phyloP scores from a whole-genome alignment of 129 eudicot species.

The Pittosporum tobira region DNA sequence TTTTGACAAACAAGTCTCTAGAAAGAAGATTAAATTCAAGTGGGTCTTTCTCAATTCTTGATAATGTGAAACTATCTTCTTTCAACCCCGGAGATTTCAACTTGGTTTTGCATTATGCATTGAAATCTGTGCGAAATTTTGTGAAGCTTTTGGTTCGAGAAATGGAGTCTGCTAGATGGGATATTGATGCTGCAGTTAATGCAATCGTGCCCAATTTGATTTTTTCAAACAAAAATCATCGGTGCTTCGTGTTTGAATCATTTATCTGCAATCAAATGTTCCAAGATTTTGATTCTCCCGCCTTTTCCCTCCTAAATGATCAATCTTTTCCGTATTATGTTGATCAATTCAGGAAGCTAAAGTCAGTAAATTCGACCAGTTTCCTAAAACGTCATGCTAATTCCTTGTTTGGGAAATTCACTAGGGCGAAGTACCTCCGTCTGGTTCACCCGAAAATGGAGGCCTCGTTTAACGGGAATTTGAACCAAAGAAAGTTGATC shows the following conservation, averaged over 20 bases:
- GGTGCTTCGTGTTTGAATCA: slow-evolving; percentile 65
- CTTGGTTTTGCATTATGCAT: slow-evolving; percentile 38
- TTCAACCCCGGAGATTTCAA: slow-evolving; percentile 38
- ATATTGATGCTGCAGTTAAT: slow-evolving; percentile 51
- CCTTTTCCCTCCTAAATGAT: slow-evolving; percentile 19
- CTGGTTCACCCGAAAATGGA: slow-evolving; percentile 94
- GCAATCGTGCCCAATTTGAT: slow-evolving; percentile 38
- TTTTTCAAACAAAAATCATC: slow-evolving; percentile 39
- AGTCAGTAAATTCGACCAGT: slow-evolving; percentile 23
- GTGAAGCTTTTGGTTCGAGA: slow-evolving; percentile 70
- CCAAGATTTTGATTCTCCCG: slow-evolving; percentile 34
- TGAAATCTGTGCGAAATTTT: slow-evolving; percentile 49
- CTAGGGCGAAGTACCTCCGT: slow-evolving; percentile 61
- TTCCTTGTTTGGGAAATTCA: slow-evolving; percentile 50
- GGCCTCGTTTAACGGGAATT: slow-evolving; percentile 75
- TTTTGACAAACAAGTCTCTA: slow-evolving; percentile 2
- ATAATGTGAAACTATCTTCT: slow-evolving; percentile 33
- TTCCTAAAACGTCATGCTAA: slow-evolving; percentile 34
- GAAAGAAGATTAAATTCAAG: slow-evolving; percentile 49
- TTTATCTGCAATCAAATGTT: slow-evolving; percentile 60
- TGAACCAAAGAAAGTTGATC: slow-evolving; percentile 70
- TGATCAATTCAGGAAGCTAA: slow-evolving; percentile 44
- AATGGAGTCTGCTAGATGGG: slow-evolving; percentile 76
- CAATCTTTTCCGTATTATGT: slow-evolving; percentile 15
- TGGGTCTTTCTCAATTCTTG: slow-evolving; percentile 53